phyloP scores from a whole-genome alignment of 306 rosid species.

The Herpetospermum pedunculosum region DNA sequence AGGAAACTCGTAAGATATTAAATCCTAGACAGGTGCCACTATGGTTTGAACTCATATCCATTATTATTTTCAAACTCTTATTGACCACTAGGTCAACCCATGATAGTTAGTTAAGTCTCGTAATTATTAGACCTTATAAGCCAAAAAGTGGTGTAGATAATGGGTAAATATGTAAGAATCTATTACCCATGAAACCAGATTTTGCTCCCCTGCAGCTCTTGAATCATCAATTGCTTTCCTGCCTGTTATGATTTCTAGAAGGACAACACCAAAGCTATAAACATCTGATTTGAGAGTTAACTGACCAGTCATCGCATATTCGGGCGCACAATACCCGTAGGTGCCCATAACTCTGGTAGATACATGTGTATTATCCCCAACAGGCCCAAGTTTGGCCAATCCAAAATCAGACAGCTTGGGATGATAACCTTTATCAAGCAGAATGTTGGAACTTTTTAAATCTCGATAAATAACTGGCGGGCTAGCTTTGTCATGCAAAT shows the following conservation, averaged over 20 bases:
- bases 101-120: too few relatives aligned
- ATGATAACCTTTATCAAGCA: conserved; percentile 74
- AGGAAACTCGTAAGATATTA: too few relatives aligned
- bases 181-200: conserved; percentile 94
- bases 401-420: conserved; percentile 93
- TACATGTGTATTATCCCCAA: conserved; percentile 83
- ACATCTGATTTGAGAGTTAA: conserved; percentile 88
- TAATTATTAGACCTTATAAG: not conserved
- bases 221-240: conserved; percentile 78
- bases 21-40: too few relatives aligned
- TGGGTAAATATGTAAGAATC: not conserved
- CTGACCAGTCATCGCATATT: conserved; percentile 91
- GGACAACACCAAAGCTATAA: conserved; percentile 92
- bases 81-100: too few relatives aligned
- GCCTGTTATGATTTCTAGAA: conserved; percentile 85
- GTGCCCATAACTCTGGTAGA: conserved; percentile 98
- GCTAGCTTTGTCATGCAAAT: conserved; percentile 79
- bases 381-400: conserved; percentile 90
- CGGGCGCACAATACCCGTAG: conserved; percentile 91
- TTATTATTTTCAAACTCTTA: too few relatives aligned
- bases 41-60: too few relatives aligned
- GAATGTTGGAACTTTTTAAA: conserved; percentile 83
- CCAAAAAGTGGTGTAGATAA: conserved; percentile 3
- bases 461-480: conserved; percentile 98
- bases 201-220: conserved; percentile 72